Percentiles rank a stretch among this genome's conserved stretches.
Evolutionary conservation across 345 rosid species (phyloP).

Genomic region (Arabidopsis arenosa): DNA sequence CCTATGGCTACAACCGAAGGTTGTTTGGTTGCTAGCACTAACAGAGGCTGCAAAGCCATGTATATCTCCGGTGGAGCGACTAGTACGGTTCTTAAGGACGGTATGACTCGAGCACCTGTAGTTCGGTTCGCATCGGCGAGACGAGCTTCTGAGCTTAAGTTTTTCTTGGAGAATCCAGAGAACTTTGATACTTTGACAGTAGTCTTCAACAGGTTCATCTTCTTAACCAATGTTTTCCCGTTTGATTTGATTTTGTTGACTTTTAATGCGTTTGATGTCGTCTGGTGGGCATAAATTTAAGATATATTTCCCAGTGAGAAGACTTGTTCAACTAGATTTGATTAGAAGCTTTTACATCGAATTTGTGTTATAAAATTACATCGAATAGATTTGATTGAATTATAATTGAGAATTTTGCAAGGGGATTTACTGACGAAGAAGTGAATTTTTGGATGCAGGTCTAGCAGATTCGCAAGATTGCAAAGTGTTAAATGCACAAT

Average conservation of each 20-base stretch:
- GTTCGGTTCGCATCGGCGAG: slow-evolving; percentile 64
- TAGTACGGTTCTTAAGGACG: slow-evolving; percentile 64
- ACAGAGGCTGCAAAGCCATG: slow-evolving; percentile 93
- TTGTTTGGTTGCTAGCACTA: slow-evolving; percentile 88
- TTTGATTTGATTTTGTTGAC: slow-evolving; percentile 20
- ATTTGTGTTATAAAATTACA: neutral
- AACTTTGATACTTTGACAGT: slow-evolving; percentile 72
- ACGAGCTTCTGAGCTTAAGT: slow-evolving; percentile 78
- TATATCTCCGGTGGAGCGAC: slow-evolving; percentile 75
- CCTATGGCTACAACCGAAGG: slow-evolving; percentile 99
- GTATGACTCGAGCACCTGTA: slow-evolving; percentile 89
- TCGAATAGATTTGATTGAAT: neutral
- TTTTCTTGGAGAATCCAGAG: slow-evolving; percentile 71
- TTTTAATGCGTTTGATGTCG: slow-evolving; percentile 9
- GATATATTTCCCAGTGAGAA: neutral
- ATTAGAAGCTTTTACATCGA: neutral
- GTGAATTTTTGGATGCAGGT: slow-evolving; percentile 52
- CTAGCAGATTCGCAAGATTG: slow-evolving; percentile 78
- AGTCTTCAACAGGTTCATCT: slow-evolving; percentile 68
- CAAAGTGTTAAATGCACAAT: slow-evolving; percentile 63
- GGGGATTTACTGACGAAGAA: slow-evolving; percentile 6
- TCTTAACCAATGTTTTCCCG: neutral
- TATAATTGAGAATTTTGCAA: neutral
- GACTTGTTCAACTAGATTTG: slow-evolving; percentile 1
- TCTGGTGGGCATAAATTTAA: neutral